Evolutionary conservation across 1,284 basidiomycete genomes (phyloP).

Genomic region (Anthracocystis setariae): DNA sequence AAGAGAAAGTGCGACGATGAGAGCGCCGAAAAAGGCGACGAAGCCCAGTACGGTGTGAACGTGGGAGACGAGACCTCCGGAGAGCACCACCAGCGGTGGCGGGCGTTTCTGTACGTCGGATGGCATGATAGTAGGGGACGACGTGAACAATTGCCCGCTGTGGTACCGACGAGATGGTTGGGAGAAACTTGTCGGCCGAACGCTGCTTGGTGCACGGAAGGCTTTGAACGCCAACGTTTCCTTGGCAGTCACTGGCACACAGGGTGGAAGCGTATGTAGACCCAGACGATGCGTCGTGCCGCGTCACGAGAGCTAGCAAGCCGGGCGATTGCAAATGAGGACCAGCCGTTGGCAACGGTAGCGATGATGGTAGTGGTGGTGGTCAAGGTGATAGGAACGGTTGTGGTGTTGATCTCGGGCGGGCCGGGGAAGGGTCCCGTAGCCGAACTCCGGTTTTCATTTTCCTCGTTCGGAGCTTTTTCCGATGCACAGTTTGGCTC

Average conservation of each 20-base stretch:
- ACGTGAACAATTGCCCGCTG: too few relatives aligned
- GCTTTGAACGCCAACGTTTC: too few relatives aligned
- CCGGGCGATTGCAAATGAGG: too few relatives aligned
- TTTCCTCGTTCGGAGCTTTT: slow-evolving; percentile 1
- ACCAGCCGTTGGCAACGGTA: too few relatives aligned
- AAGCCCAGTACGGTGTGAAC: slow-evolving; percentile 78
- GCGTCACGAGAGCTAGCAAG: too few relatives aligned
- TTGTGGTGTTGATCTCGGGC: not conserved
- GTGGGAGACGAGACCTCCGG: slow-evolving; percentile 62
- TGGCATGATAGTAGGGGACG: too few relatives aligned
- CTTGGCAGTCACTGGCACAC: too few relatives aligned
- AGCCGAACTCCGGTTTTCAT: not conserved
- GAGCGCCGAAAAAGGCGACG: slow-evolving; percentile 77
- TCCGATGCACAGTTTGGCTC: slow-evolving; percentile 13
- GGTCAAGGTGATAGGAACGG: not conserved
- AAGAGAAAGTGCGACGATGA: slow-evolving; percentile 76
- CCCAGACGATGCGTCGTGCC: too few relatives aligned
- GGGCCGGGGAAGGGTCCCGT: not conserved
- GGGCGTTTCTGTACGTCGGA: slow-evolving; percentile 33
- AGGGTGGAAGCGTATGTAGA: too few relatives aligned
- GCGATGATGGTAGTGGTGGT: not conserved
- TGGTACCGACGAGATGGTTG: too few relatives aligned
- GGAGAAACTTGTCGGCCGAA: too few relatives aligned
- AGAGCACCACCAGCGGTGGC: slow-evolving; percentile 50
- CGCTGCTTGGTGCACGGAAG: too few relatives aligned